phyloP scores from a whole-genome alignment of 805 yeast genomes.

The Candida michaelii region DNA sequence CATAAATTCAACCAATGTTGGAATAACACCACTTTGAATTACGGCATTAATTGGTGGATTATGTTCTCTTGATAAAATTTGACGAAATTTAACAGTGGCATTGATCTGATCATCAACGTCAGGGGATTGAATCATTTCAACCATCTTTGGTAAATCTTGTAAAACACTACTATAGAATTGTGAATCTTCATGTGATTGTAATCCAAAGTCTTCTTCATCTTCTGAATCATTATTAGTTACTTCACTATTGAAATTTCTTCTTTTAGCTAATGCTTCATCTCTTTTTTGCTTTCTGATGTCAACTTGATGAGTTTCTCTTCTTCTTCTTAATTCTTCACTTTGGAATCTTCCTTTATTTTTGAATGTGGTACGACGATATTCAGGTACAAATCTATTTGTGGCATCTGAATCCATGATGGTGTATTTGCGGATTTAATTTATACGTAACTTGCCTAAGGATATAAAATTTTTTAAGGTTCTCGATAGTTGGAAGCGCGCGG shows the following conservation, averaged over 20 bases:
- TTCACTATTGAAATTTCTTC: conserved; percentile 68
- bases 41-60: conserved; percentile 96
- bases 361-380: conserved; percentile 94
- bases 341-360: conserved; percentile 92
- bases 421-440: background rate
- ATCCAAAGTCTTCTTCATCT: conserved; percentile 37
- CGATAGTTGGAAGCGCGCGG: conserved; percentile 6
- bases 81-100: conserved; percentile 92
- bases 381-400: conserved; percentile 86
- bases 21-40: conserved; percentile 90
- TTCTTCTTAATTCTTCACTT: conserved; percentile 94
- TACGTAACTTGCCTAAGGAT: conserved; percentile 5
- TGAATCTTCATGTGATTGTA: conserved; percentile 44
- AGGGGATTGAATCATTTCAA: conserved; percentile 71
- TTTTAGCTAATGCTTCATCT: conserved; percentile 90
- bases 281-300: conserved; percentile 95
- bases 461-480: conserved; percentile 6
- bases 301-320: conserved; percentile 96
- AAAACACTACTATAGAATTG: conserved; percentile 42
- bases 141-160: conserved; percentile 79
- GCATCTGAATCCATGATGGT: conserved; percentile 68
- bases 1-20: conserved; percentile 86
- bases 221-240: conserved; percentile 40
- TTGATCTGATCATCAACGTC: conserved; percentile 78
- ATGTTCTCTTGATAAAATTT: conserved; percentile 87